Evolutionary conservation across 1,284 basidiomycete species (phyloP).

Genomic region (Meripilus lineatus): DNA sequence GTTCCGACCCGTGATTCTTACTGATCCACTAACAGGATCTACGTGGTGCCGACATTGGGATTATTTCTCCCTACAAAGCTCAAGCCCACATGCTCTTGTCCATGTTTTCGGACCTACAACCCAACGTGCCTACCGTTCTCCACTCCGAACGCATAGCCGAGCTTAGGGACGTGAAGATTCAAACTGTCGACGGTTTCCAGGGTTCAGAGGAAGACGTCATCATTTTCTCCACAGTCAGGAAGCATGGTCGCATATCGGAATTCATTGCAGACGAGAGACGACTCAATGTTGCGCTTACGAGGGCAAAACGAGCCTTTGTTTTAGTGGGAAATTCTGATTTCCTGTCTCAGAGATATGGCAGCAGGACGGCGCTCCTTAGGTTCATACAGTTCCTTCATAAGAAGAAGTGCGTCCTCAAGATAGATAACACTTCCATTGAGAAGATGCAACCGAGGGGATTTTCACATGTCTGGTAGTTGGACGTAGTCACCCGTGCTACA

Average conservation of each 20-base stretch:
- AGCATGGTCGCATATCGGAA: constrained; percentile 73
- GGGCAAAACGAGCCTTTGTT: constrained; percentile 80
- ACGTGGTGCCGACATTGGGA: constrained; percentile 71
- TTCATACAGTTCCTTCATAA: too few relatives aligned
- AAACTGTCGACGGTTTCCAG: constrained; percentile 92
- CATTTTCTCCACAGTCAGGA: constrained; percentile 86
- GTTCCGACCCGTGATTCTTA: not conserved
- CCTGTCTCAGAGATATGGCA: too few relatives aligned
- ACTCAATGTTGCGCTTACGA: constrained; percentile 85
- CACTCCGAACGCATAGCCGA: too few relatives aligned
- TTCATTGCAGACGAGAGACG: constrained; percentile 87
- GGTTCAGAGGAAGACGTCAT: constrained; percentile 91
- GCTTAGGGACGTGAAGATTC: constrained; percentile 68
- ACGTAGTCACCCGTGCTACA: too few relatives aligned
- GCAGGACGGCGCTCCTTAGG: too few relatives aligned
- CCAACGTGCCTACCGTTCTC: too few relatives aligned
- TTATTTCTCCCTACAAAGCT: constrained; percentile 84
- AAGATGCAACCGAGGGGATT: too few relatives aligned
- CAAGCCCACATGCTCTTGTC: constrained; percentile 74
- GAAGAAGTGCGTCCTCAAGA: too few relatives aligned
- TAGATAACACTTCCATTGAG: too few relatives aligned
- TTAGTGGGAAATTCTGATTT: constrained; percentile 74
- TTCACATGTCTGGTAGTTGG: too few relatives aligned
- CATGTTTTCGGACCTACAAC: too few relatives aligned
- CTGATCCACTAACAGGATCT: constrained; percentile 57